Conservation (phyloP, 192 early-diverging fungal species). For the Podila minutissima region DNA sequence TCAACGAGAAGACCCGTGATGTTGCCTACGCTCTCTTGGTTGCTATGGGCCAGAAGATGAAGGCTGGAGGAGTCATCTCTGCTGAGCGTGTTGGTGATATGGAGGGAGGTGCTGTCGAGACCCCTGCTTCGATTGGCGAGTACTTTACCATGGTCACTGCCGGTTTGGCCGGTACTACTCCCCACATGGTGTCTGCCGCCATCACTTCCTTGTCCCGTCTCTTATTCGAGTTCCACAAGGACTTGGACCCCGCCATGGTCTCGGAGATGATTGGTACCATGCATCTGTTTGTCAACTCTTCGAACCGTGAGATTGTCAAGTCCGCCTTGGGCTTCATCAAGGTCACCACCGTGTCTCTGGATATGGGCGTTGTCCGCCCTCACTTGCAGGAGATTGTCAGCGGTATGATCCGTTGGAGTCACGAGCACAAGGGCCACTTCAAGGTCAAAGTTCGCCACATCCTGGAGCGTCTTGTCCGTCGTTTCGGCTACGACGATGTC, state of each 20-base stretch:
- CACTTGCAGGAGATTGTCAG: conserved; percentile 79
- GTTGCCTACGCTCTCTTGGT: conserved; percentile 88
- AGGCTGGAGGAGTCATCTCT: conserved; percentile 64
- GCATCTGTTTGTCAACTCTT: conserved; percentile 80
- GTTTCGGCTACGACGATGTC: conserved; percentile 85
- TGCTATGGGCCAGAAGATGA: conserved; percentile 92
- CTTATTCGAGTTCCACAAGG: conserved; percentile 92
- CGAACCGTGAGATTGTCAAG: conserved; percentile 92
- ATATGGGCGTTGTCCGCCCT: conserved; percentile 72
- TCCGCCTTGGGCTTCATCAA: conserved; percentile 94
- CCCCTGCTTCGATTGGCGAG: conserved; percentile 72
- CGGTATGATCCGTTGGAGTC: conserved; percentile 82
- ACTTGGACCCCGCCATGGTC: conserved; percentile 69
- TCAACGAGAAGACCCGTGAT: conserved; percentile 85
- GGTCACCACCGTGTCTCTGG: conserved; percentile 83
- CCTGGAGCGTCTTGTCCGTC: conserved; percentile 89
- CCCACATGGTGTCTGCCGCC: conserved; percentile 93
- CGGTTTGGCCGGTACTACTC: conserved; percentile 90
- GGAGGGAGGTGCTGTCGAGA: conserved; percentile 30
- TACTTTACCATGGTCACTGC: conserved; percentile 95
- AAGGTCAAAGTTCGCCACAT: conserved; percentile 93
- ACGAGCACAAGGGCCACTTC: conserved; percentile 90
- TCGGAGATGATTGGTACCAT: conserved; percentile 84
- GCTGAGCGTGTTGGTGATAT: conserved; percentile 57
- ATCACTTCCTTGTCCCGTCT: conserved; percentile 84